These are phyloP conservation scores for Lipomyces orientalis DNA, from an alignment of 805 yeast species.

Conservation along the genomic window DNA sequence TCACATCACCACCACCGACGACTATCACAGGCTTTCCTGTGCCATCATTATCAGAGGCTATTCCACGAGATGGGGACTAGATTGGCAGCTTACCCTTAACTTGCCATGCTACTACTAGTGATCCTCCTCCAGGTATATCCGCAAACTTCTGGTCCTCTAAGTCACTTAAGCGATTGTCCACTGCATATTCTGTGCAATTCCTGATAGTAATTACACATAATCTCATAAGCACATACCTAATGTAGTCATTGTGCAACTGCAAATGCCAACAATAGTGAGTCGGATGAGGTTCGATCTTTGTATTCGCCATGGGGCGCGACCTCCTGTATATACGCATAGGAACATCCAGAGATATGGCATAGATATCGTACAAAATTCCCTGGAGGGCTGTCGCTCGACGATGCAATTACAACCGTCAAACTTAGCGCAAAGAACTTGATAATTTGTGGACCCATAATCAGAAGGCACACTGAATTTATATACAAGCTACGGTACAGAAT, in stretches of 20 bases:
- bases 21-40: conserved; percentile 66
- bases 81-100: conserved; percentile 54
- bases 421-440: too few relatives aligned
- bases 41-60: neutral
- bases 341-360: too few relatives aligned
- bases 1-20: conserved; percentile 63
- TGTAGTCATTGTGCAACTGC: neutral
- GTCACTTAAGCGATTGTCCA: neutral
- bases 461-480: neutral
- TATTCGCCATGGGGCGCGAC: too few relatives aligned
- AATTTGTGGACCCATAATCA: neutral
- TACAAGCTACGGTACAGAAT: neutral
- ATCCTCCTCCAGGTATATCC: conserved; percentile 49
- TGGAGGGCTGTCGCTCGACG: too few relatives aligned
- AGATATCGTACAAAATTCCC: too few relatives aligned
- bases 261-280: neutral
- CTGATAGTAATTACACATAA: neutral
- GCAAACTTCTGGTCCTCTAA: conserved; percentile 9
- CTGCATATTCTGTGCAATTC: neutral
- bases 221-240: neutral
- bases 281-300: too few relatives aligned
- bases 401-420: too few relatives aligned
- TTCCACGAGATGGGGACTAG: neutral
- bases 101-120: conserved; percentile 76
- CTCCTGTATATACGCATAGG: too few relatives aligned